A percentile compares a stretch with the other conserved stretches of the same genome.
These are phyloP conservation scores for Effrenium voratum DNA, from an alignment of 73 alveolate genomes.

Conservation along the genomic window DNA sequence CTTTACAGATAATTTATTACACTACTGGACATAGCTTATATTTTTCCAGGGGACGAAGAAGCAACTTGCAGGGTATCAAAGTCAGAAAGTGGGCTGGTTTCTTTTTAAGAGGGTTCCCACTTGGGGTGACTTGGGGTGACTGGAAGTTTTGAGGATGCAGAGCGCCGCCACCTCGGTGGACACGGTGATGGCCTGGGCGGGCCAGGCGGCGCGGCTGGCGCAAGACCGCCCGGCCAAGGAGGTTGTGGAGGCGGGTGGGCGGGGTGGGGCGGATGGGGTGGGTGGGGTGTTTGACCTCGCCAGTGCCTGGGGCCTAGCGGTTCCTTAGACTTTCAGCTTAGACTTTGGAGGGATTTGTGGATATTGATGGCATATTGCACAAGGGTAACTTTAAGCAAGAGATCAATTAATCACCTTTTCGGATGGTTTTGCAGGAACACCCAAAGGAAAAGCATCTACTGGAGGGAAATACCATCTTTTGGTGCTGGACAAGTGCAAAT, in stretches of 20 bases:
- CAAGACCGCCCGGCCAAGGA: background rate
- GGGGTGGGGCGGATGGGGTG: no score
- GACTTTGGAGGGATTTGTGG: no score
- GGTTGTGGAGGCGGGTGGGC: constrained; percentile 12
- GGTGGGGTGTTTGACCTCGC: background rate
- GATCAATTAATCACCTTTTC: no score
- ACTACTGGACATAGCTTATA: background rate
- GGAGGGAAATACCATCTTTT: no score
- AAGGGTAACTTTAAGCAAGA: no score
- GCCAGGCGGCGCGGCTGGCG: constrained; percentile 23
- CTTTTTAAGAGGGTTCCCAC: background rate
- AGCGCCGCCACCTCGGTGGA: constrained; percentile 16
- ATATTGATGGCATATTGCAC: no score
- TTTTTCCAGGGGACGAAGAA: background rate
- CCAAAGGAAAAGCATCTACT: no score
- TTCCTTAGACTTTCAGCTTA: no score
- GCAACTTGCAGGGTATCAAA: background rate
- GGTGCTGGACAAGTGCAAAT: no score
- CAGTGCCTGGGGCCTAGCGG: background rate
- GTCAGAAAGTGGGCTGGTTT: background rate
- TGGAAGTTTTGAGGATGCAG: background rate
- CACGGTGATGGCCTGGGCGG: constrained; percentile 66
- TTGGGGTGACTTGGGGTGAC: background rate
- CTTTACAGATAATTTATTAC: no score
- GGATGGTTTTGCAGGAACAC: no score